Conservation (phyloP, 1,284 basidiomycete species). For the Pseudozyma pruni region DNA sequence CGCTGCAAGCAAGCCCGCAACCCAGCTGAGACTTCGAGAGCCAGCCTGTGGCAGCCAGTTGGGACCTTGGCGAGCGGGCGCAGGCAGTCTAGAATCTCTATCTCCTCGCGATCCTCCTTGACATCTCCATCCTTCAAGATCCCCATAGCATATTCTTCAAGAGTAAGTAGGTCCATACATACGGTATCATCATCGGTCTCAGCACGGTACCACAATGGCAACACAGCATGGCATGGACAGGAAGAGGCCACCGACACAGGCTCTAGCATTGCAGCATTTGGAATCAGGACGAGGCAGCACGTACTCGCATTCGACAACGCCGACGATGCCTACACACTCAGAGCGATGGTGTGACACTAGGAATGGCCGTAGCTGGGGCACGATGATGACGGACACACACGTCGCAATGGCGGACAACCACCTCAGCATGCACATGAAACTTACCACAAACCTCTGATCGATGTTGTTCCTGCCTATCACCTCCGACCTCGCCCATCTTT, state of each 20-base stretch:
- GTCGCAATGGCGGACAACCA: neutral
- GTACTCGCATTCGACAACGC: neutral
- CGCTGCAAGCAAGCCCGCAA: neutral
- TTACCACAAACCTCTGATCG: conserved; percentile 18
- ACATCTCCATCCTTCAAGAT: conserved; percentile 51
- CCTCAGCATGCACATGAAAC: conserved; percentile 9
- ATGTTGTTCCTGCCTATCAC: conserved; percentile 10
- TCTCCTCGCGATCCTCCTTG: conserved; percentile 48
- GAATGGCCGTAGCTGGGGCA: conserved; percentile 10
- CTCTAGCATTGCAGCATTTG: neutral
- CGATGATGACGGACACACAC: conserved; percentile 5
- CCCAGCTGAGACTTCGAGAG: neutral
- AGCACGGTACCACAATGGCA: conserved; percentile 15
- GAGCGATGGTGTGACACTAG: neutral
- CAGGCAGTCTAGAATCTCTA: conserved; percentile 19
- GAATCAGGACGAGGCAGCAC: too few relatives aligned
- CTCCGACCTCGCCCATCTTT: neutral
- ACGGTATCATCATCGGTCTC: conserved; percentile 21
- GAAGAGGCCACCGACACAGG: neutral
- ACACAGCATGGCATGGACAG: conserved; percentile 1
- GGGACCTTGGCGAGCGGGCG: neutral
- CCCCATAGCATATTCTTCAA: conserved; percentile 48
- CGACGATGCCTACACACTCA: neutral
- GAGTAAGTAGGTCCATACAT: conserved; percentile 35
- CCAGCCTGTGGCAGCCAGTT: neutral